These are phyloP conservation scores for Alternaria tenuissima DNA, from an alignment of 2,329 filamentous ascomycete species.

Conservation along the genomic window DNA sequence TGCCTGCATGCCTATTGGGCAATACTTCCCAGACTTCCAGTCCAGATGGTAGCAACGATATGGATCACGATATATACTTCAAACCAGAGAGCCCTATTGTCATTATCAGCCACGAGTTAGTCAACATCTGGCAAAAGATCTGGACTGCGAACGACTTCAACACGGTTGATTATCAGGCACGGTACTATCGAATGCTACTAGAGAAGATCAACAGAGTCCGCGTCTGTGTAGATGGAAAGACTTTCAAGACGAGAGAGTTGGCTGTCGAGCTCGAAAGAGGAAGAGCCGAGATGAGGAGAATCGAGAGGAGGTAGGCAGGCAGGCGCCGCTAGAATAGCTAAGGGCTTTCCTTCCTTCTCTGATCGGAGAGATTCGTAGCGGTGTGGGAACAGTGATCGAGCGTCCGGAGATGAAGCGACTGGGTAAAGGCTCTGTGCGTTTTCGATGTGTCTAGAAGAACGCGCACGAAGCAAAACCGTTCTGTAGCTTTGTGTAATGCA, in stretches of 20 bases:
- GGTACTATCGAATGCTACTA: slow-evolving; percentile 36
- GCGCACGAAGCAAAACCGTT: slow-evolving; percentile 4
- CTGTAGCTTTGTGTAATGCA: slow-evolving; percentile 3
- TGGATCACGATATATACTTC: not conserved
- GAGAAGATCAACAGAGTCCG: slow-evolving; percentile 41
- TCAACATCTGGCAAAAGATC: slow-evolving; percentile 46
- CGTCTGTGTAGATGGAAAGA: slow-evolving; percentile 42
- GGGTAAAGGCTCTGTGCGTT: slow-evolving; percentile 5
- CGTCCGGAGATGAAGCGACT: slow-evolving; percentile 3
- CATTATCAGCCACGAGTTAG: slow-evolving; percentile 23
- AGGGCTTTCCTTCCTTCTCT: not conserved
- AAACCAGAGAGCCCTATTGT: not conserved
- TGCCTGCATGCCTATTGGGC: slow-evolving; percentile 23
- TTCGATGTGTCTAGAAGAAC: slow-evolving; percentile 4
- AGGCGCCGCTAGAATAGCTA: not conserved
- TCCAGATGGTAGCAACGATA: not conserved
- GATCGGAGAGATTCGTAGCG: slow-evolving; percentile 2
- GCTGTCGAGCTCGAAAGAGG: slow-evolving; percentile 45
- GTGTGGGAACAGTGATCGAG: not conserved
- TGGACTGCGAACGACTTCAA: slow-evolving; percentile 43
- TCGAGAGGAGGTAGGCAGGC: slow-evolving; percentile 35
- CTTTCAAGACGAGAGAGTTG: slow-evolving; percentile 38
- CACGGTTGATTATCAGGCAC: slow-evolving; percentile 16
- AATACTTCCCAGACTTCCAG: not conserved
- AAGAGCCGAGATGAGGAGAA: slow-evolving; percentile 38